Percentiles rank a stretch among this genome's conserved stretches.
phyloP scores from a whole-genome alignment of 345 rosid species.

The Brassica carinata region DNA sequence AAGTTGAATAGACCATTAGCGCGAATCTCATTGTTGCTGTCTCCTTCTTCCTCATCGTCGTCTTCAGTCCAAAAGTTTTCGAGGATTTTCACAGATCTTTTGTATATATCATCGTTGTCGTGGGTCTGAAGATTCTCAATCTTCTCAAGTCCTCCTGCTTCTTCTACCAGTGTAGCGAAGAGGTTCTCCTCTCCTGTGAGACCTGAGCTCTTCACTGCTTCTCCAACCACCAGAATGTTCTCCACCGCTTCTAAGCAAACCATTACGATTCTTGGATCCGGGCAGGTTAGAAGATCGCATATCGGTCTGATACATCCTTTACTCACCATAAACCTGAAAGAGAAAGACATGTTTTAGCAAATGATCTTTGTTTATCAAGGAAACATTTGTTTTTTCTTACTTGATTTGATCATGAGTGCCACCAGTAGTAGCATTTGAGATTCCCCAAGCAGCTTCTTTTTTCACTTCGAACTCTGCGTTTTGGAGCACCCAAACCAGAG shows the following conservation, averaged over 20 bases:
- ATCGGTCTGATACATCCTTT: constrained; percentile 73
- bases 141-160: constrained; percentile 75
- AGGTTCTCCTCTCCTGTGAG: constrained; percentile 49
- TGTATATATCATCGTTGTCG: constrained; percentile 68
- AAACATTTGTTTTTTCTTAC: constrained; percentile 19
- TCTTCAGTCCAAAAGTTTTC: constrained; percentile 72
- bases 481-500: constrained; percentile 59
- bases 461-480: constrained; percentile 71
- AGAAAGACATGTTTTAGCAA: neutral
- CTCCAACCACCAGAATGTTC: constrained; percentile 77
- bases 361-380: neutral
- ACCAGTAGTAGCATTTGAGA: constrained; percentile 76
- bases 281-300: constrained; percentile 71
- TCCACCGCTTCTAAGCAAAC: constrained; percentile 73
- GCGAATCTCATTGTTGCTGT: constrained; percentile 40
- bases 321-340: constrained; percentile 50
- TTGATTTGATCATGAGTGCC: constrained; percentile 71
- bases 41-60: constrained; percentile 25
- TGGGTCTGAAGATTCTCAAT: constrained; percentile 79
- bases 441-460: constrained; percentile 87
- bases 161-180: constrained; percentile 69
- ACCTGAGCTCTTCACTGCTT: constrained; percentile 58
- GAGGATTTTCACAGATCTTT: constrained; percentile 69
- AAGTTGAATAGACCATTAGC: constrained; percentile 71
- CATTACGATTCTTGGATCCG: constrained; percentile 65